Conservation (phyloP, 2,329 filamentous ascomycete species). For the Fusarium tjaetaba region DNA sequence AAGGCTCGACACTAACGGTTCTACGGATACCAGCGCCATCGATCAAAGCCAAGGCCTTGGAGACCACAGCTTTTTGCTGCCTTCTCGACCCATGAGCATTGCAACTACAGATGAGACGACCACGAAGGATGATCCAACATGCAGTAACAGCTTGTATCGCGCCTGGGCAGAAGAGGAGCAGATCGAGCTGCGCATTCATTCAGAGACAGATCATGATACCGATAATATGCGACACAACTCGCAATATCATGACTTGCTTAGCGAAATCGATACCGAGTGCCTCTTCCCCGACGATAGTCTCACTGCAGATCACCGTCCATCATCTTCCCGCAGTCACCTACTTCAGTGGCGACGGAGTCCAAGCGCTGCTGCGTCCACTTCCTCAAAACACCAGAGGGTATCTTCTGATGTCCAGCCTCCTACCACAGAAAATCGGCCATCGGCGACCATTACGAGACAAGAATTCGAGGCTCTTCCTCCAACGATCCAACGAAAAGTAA, state of each 20-base stretch:
- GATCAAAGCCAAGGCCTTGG: conserved; percentile 27
- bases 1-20: conserved; percentile 22
- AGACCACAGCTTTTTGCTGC: conserved; percentile 38
- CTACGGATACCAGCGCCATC: conserved; percentile 1
- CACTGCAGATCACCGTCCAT: conserved; percentile 37
- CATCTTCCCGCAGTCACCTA: conserved; percentile 44
- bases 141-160: conserved; percentile 12
- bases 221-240: conserved; percentile 22
- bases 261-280: conserved; percentile 37
- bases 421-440: conserved; percentile 37
- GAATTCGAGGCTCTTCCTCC: conserved; percentile 64
- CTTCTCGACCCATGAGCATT: conserved; percentile 40
- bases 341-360: conserved; percentile 35
- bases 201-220: conserved; percentile 10
- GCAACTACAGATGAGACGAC: conserved; percentile 35
- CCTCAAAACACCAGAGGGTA: conserved; percentile 36
- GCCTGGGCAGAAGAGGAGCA: conserved; percentile 32
- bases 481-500: conserved; percentile 67
- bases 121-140: conserved; percentile 8
- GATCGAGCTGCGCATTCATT: conserved; percentile 31
- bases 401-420: conserved; percentile 38
- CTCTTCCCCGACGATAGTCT: conserved; percentile 32
- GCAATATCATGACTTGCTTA: conserved; percentile 36
- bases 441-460: conserved; percentile 48
- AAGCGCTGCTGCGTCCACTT: conserved; percentile 23